Evolutionary conservation across 1,139 yeast species (phyloP), one percentile per base, ranked within the genome.

Genomic region (Hanseniaspora uvarum): DNA sequence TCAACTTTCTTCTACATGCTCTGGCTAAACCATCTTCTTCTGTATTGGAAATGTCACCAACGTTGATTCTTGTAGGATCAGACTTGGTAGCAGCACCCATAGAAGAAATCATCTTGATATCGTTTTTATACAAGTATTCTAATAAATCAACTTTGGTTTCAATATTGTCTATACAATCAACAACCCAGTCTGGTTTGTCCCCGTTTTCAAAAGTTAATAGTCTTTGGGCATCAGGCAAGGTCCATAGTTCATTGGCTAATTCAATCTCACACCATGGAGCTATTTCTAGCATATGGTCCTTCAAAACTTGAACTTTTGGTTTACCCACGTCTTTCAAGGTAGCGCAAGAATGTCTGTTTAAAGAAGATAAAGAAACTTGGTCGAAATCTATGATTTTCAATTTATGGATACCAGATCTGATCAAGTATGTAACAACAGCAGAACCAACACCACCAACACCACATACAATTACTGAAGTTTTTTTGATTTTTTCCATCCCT

Each of bases 401-500:
- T 56, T 78, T 77, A 16, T 83, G 82, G 36, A 89, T 83, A 11
- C 98, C 98, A 8, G 95, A 85, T 62, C 98, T 79, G 1, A 86
- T 86, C 56, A 92, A 74, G 87, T 94, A 87, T 2, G 95, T 84
- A 7, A 88, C 84, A 11, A 84, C 95, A 94, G 96, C 89, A 0
- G 97, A 88, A 2, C 98, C 98, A 36, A 92, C 98, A 47, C 98
- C 98, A 53, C 98, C 98, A 10, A 92, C 94, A 30, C 98, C 98
- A n/a, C 92, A 96, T 18, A 92, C 85, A 3, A 87, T 83, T 2
- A 92, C 78, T 57, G 79, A 76, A 61, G 87, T 83, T n/a, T 73
- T 68, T 55, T 95, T 79, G 21, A 92, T 78, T 58, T 79, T 79
- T n/a, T 70, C 67, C 79, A 87, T 80, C 1, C 96, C 97, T 19